phyloP scores from a whole-genome alignment of 345 rosid species.

The Eucalyptus decipiens region DNA sequence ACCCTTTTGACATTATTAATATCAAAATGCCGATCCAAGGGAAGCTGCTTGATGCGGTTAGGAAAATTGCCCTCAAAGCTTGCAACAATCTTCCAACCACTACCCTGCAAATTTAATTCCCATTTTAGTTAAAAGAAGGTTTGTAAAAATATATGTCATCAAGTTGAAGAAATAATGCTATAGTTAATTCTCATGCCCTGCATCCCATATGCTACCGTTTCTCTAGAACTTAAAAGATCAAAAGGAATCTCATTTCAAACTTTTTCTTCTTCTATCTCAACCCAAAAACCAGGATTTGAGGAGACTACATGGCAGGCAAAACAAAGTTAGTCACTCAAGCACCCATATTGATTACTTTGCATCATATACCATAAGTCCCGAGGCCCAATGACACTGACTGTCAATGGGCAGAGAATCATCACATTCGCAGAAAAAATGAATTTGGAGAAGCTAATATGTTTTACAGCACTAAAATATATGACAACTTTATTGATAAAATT shows the following conservation, averaged over 20 bases:
- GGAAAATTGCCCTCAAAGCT: conserved; percentile 51
- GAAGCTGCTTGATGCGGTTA: conserved; percentile 43
- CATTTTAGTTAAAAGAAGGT: not conserved
- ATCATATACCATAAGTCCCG: not conserved
- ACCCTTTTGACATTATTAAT: conserved; percentile 43
- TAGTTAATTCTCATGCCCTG: not conserved
- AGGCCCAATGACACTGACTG: not conserved
- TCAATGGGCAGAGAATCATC: not conserved
- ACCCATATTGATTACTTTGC: not conserved
- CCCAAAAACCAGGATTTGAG: not conserved
- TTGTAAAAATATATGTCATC: not conserved
- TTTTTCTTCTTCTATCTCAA: not conserved
- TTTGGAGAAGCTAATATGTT: not conserved
- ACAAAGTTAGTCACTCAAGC: not conserved
- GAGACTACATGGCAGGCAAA: not conserved
- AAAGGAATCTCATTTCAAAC: not conserved
- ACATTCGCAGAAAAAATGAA: not conserved
- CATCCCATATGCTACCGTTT: not conserved
- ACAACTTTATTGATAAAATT: not conserved
- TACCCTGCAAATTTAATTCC: conserved; percentile 15
- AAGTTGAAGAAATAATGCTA: not conserved
- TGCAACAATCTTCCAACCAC: conserved; percentile 41
- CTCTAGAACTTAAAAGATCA: not conserved
- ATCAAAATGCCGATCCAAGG: conserved; percentile 42
- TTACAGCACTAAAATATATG: not conserved